Evolutionary conservation across 805 yeast species (phyloP).

Genomic region (Ogataea henricii): DNA sequence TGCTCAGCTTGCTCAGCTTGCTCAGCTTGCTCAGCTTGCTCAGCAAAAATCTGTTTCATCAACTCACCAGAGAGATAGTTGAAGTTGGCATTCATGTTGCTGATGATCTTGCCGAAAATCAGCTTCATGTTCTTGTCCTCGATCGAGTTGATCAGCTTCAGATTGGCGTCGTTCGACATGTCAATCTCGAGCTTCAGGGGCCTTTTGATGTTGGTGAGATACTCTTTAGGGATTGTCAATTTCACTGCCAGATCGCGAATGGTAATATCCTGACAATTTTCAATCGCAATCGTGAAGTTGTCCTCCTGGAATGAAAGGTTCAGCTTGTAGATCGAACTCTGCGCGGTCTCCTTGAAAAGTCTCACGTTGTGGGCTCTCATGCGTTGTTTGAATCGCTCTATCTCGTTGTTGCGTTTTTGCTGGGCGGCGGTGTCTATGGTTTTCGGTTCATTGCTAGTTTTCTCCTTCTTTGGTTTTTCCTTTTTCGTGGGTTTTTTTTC

Average conservation of each 20-base stretch:
- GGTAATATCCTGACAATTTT: constrained; percentile 28
- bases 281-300: constrained; percentile 34
- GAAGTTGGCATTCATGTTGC: constrained; percentile 34
- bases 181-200: constrained; percentile 34
- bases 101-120: constrained; percentile 35
- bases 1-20: not conserved
- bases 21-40: not conserved
- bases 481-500: constrained; percentile 8
- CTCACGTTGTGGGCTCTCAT: constrained; percentile 22
- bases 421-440: constrained; percentile 7
- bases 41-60: constrained; percentile 13
- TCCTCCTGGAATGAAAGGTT: constrained; percentile 30
- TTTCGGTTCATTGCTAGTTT: constrained; percentile 4
- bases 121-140: constrained; percentile 32
- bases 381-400: constrained; percentile 32
- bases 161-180: constrained; percentile 31
- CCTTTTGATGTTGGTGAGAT: constrained; percentile 30
- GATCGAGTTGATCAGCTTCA: constrained; percentile 31
- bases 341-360: constrained; percentile 32
- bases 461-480: constrained; percentile 7
- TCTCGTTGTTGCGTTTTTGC: constrained; percentile 25
- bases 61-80: constrained; percentile 25
- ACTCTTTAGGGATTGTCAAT: constrained; percentile 36
- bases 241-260: constrained; percentile 32
- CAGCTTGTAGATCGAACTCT: constrained; percentile 33